Evolutionary conservation across 208 protist species (phyloP).

Genomic region (Baffinella frigidus): DNA sequence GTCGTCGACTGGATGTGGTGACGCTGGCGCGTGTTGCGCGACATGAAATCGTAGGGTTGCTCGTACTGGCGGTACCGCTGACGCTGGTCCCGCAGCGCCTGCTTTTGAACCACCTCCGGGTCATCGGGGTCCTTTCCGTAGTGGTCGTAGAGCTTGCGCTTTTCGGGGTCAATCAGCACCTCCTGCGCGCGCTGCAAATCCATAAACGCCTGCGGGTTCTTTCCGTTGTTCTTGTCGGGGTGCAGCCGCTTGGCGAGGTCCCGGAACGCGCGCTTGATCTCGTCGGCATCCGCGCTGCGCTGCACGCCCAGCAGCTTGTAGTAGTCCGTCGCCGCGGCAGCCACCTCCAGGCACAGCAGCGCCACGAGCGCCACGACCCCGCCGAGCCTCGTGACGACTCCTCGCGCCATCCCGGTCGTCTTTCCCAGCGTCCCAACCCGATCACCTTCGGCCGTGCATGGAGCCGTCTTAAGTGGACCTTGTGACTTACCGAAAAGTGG

Average conservation of each 20-base stretch:
- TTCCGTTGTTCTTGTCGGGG: conserved; percentile 50
- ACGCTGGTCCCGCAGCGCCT: background rate
- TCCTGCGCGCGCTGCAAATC: conserved; percentile 26
- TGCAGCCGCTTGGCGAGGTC: conserved; percentile 28
- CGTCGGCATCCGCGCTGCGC: background rate
- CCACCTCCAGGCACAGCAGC: background rate
- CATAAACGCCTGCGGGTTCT: background rate
- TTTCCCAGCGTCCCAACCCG: no score
- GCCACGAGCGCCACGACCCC: no score
- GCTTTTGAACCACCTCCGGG: background rate
- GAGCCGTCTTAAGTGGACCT: no score
- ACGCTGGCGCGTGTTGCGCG: no score
- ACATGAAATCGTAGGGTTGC: no score
- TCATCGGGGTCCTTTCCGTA: conserved; percentile 38
- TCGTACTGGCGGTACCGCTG: background rate
- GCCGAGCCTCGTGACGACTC: no score
- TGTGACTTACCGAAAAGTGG: no score
- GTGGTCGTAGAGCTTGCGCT: background rate
- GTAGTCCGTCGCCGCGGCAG: conserved; percentile 22
- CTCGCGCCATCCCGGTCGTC: no score
- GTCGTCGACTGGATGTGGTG: conserved; percentile 1
- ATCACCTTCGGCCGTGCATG: no score
- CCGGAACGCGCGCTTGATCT: conserved; percentile 10
- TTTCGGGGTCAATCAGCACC: conserved; percentile 16
- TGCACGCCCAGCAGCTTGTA: conserved; percentile 55